Evolutionary conservation across 768 basidiomycete species (phyloP).

Genomic region (Mycena albidolilacea): DNA sequence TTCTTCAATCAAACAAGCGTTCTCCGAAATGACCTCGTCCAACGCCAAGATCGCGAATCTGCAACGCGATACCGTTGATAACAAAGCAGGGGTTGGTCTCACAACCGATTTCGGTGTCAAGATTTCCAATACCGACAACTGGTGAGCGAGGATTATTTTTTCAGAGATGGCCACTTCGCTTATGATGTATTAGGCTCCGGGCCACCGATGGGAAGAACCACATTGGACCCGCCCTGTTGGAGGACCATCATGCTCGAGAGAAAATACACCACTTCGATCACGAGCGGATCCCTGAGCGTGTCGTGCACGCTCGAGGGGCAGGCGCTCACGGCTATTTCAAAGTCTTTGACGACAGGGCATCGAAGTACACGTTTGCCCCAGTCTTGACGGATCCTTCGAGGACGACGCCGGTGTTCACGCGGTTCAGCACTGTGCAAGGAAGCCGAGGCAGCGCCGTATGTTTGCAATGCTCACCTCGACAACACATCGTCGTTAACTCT

Average conservation of each 20-base stretch:
- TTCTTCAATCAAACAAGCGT: too few species aligned
- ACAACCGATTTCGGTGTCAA: conserved; percentile 77
- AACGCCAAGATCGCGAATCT: conserved; percentile 53
- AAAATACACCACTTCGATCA: conserved; percentile 77
- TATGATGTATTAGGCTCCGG: conserved; percentile 62
- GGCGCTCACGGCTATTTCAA: conserved; percentile 90
- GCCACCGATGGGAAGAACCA: conserved; percentile 57
- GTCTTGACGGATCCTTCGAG: conserved; percentile 82
- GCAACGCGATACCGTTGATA: conserved; percentile 50
- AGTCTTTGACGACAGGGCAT: conserved; percentile 73
- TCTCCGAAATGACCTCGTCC: too few species aligned
- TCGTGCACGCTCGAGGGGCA: conserved; percentile 79
- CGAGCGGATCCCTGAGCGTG: conserved; percentile 91
- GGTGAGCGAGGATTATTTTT: conserved; percentile 54
- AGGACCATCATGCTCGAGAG: conserved; percentile 68
- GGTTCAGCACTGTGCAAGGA: conserved; percentile 91
- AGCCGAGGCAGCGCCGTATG: conserved; percentile 77
- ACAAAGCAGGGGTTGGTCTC: conserved; percentile 49
- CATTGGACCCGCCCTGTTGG: conserved; percentile 82
- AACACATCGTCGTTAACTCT: too few species aligned
- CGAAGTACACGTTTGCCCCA: conserved; percentile 78
- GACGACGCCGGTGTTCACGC: conserved; percentile 83
- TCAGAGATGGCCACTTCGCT: not conserved
- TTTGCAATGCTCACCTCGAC: too few species aligned
- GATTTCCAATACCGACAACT: conserved; percentile 75